These are phyloP conservation scores for Penstemon newberryi DNA, from an alignment of 257 asterid species.

Conservation along the genomic window DNA sequence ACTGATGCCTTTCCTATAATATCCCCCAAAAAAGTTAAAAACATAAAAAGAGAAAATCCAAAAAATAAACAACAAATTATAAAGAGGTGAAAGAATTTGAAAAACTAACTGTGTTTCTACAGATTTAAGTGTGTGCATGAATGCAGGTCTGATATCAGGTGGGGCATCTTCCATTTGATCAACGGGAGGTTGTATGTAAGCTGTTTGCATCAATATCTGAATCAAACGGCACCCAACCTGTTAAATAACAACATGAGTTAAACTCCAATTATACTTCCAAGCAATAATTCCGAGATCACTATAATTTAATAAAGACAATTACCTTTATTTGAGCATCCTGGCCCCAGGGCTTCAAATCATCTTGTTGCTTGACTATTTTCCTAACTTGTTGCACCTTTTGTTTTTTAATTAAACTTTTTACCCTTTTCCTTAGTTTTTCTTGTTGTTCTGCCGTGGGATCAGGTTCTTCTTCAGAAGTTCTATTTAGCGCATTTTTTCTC, in stretches of 20 bases:
- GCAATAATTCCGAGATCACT: conserved; percentile 22
- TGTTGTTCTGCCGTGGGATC: conserved; percentile 48
- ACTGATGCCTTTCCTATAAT: conserved; percentile 50
- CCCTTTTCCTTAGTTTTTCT: conserved; percentile 68
- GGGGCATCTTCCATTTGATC: conserved; percentile 70
- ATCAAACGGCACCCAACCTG: conserved; percentile 93
- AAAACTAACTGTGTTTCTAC: conserved; percentile 71
- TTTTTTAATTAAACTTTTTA: conserved; percentile 68
- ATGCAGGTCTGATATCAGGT: conserved; percentile 94
- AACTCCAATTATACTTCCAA: conserved; percentile 24
- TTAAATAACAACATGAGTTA: conserved; percentile 23
- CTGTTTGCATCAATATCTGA: conserved; percentile 76
- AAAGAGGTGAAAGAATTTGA: conserved; percentile 17
- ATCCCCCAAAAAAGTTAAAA: not conserved
- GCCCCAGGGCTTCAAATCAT: conserved; percentile 78
- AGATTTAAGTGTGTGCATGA: conserved; percentile 69
- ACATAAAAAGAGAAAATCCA: conserved; percentile 3
- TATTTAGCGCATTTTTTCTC: conserved; percentile 70
- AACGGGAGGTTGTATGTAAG: conserved; percentile 82
- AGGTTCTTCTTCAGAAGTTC: conserved; percentile 50
- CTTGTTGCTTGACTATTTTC: conserved; percentile 65
- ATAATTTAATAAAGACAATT: conserved; percentile 6
- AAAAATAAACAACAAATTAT: conserved; percentile 8
- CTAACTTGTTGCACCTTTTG: conserved; percentile 66
- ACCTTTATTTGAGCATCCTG: conserved; percentile 90